Conservation (phyloP, 169 alveolate species). For the Plasmodium falciparum region DNA sequence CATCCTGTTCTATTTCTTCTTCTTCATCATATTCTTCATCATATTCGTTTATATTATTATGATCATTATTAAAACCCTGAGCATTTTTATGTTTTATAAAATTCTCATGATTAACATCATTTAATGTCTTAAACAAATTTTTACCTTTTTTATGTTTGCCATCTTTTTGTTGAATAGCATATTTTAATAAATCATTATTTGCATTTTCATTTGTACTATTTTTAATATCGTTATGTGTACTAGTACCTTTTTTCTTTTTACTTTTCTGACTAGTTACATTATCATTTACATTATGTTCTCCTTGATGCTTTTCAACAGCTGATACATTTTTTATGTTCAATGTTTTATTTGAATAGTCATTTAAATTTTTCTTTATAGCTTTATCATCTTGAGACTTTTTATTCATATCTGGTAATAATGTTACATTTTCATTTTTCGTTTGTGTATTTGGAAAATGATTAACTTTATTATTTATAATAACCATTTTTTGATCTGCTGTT, state of each 20-base stretch:
- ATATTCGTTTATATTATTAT: conserved; percentile 4
- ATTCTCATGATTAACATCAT: conserved; percentile 29
- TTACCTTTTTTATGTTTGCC: conserved; percentile 20
- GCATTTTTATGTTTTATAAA: conserved; percentile 17
- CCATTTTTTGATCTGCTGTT: conserved; percentile 25
- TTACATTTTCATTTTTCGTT: conserved; percentile 31
- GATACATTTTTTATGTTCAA: conserved; percentile 22
- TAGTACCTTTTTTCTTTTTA: conserved; percentile 12
- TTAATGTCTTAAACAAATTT: conserved; percentile 22
- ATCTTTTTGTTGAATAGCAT: conserved; percentile 18
- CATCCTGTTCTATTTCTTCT: not conserved
- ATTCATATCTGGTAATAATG: conserved; percentile 32
- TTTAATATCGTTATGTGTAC: conserved; percentile 19
- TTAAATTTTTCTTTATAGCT: conserved; percentile 11
- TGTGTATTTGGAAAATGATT: conserved; percentile 7
- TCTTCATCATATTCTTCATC: not conserved
- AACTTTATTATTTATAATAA: conserved; percentile 23
- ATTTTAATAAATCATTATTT: conserved; percentile 28
- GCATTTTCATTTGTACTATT: conserved; percentile 13
- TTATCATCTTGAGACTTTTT: conserved; percentile 44
- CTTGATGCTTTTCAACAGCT: not conserved
- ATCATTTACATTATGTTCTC: not conserved
- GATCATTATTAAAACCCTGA: too few species aligned
- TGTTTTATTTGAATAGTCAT: conserved; percentile 16
- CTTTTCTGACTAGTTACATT: conserved; percentile 12